phyloP scores from a whole-genome alignment of 169 alveolate genomes.

The Plasmodium adleri region DNA sequence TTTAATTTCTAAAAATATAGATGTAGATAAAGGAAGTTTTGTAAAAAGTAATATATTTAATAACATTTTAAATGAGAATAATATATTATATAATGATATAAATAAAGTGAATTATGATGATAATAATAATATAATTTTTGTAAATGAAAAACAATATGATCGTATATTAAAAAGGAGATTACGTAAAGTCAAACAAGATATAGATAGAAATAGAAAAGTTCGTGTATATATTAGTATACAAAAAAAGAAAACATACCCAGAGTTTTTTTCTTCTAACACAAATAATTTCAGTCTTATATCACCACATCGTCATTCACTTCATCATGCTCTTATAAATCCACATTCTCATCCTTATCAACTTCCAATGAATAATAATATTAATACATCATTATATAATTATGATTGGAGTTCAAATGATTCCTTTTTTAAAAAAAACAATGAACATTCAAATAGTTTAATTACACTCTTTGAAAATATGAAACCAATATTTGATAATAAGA shows the following conservation, averaged over 20 bases:
- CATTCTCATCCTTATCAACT: neutral
- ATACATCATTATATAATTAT: slow-evolving; percentile 23
- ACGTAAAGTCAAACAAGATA: slow-evolving; percentile 51
- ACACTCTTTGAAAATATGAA: slow-evolving; percentile 24
- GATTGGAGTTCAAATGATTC: slow-evolving; percentile 22
- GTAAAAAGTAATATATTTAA: neutral
- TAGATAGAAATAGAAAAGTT: slow-evolving; percentile 41
- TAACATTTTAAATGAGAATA: slow-evolving; percentile 1
- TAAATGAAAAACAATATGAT: slow-evolving; percentile 76
- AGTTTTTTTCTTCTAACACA: neutral
- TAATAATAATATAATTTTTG: slow-evolving; percentile 50
- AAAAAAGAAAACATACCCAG: slow-evolving; percentile 1
- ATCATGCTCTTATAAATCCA: neutral
- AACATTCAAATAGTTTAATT: neutral
- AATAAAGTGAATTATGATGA: neutral
- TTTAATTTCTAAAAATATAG: neutral
- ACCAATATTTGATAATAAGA: slow-evolving; percentile 1
- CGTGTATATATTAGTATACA: slow-evolving; percentile 49
- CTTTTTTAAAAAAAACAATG: neutral
- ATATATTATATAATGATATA: slow-evolving; percentile 3
- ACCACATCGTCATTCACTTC: neutral
- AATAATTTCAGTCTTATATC: neutral
- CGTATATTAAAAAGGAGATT: slow-evolving; percentile 47
- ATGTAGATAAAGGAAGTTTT: neutral
- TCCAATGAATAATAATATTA: slow-evolving; percentile 1